Evolutionary conservation across 331 rosid genomes (phyloP).

Genomic region (Malus hybrid): DNA sequence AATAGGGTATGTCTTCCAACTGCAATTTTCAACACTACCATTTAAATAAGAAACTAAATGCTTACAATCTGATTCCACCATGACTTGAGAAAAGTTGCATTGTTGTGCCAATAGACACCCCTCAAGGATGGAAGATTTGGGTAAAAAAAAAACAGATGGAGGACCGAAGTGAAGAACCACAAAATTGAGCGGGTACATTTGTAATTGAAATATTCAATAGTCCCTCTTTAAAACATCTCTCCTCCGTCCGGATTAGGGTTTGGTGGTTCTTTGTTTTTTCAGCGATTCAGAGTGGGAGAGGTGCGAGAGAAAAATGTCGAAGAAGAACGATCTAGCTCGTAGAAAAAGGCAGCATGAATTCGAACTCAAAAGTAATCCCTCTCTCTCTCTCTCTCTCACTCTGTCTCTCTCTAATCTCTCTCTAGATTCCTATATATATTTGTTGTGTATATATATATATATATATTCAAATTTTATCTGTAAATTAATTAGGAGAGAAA

Average conservation of each 20-base stretch:
- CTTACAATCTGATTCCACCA: too few species aligned
- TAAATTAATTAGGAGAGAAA: constrained; percentile 56
- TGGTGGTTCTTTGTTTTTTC: not conserved
- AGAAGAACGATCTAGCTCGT: constrained; percentile 80
- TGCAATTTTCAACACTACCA: too few species aligned
- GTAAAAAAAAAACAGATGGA: too few species aligned
- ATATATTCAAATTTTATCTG: not conserved
- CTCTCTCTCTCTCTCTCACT: not conserved
- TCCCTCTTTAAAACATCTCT: too few species aligned
- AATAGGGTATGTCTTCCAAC: too few species aligned
- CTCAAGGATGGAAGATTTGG: too few species aligned
- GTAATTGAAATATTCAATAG: too few species aligned
- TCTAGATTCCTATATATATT: not conserved
- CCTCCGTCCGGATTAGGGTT: constrained; percentile 6
- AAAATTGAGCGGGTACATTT: too few species aligned
- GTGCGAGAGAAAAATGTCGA: constrained; percentile 45
- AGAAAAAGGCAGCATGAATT: constrained; percentile 75
- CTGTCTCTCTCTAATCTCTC: not conserved
- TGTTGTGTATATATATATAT: not conserved
- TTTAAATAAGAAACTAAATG: too few species aligned
- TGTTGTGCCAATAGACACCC: too few species aligned
- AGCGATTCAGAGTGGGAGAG: not conserved
- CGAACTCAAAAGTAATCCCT: constrained; percentile 63
- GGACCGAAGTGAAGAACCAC: too few species aligned
- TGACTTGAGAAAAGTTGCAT: too few species aligned